Conservation (phyloP, 371 early-diverging fungal species). For the Mucor velutinosus region DNA sequence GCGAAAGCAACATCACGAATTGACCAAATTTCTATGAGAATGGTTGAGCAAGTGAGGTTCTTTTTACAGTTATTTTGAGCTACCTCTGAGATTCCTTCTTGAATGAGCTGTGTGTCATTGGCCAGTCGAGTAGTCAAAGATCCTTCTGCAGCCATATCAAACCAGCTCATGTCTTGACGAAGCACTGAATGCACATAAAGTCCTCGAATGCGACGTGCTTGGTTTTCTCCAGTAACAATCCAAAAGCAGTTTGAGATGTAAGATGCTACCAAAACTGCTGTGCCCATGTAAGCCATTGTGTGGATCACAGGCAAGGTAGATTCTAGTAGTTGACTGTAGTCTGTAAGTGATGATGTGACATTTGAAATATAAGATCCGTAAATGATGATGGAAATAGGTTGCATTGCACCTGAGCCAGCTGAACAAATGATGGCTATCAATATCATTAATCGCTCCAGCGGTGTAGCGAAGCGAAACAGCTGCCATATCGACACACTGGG, state of each 20-base stretch:
- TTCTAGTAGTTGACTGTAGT: slow-evolving; percentile 3
- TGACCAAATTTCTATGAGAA: slow-evolving; percentile 82
- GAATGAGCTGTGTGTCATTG: slow-evolving; percentile 72
- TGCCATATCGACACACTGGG: too few relatives aligned
- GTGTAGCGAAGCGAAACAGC: slow-evolving; percentile 40
- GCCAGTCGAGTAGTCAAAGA: slow-evolving; percentile 72
- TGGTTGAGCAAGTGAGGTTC: too few relatives aligned
- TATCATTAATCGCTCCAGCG: slow-evolving; percentile 22
- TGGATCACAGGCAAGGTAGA: slow-evolving; percentile 23
- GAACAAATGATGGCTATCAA: slow-evolving; percentile 29
- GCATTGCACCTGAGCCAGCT: slow-evolving; percentile 33
- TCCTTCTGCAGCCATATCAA: slow-evolving; percentile 68
- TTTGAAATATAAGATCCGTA: slow-evolving; percentile 32
- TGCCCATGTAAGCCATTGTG: slow-evolving; percentile 37
- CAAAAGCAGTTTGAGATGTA: slow-evolving; percentile 39
- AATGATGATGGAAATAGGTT: slow-evolving; percentile 39
- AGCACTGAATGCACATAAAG: slow-evolving; percentile 69
- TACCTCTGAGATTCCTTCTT: slow-evolving; percentile 84
- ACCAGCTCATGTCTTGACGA: slow-evolving; percentile 87
- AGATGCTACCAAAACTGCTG: slow-evolving; percentile 25
- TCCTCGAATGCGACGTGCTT: slow-evolving; percentile 36
- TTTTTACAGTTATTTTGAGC: too few relatives aligned
- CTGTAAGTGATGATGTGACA: background rate
- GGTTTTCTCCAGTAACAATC: slow-evolving; percentile 34
- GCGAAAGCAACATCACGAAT: slow-evolving; percentile 58